phyloP scores from a whole-genome alignment of 1,284 basidiomycete genomes.

The Leccinum pseudoinsigne region DNA sequence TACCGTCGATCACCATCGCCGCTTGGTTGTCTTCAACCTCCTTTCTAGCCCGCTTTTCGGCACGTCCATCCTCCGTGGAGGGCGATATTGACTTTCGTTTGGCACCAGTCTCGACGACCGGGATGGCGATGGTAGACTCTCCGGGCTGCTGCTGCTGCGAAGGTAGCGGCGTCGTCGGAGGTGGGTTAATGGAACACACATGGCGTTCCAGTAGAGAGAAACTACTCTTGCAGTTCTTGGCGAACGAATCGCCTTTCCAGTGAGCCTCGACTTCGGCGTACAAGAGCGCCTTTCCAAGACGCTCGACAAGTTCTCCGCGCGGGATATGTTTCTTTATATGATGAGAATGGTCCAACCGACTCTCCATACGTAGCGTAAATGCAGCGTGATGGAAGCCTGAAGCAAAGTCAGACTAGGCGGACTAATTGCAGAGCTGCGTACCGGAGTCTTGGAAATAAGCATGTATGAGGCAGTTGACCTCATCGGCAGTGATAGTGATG shows the following conservation, averaged over 20 bases:
- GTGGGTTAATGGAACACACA: conserved; percentile 54
- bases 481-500: conserved; percentile 73
- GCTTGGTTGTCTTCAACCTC: conserved; percentile 38
- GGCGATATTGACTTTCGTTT: conserved; percentile 54
- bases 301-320: conserved; percentile 79
- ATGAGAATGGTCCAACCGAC: conserved; percentile 63
- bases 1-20: conserved; percentile 39
- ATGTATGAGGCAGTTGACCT: conserved; percentile 82
- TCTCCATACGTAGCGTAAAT: conserved; percentile 72
- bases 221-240: conserved; percentile 58
- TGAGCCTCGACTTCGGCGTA: conserved; percentile 85
- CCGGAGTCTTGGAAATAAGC: conserved; percentile 82
- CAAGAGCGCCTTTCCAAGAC: conserved; percentile 77
- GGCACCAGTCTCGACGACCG: conserved; percentile 16
- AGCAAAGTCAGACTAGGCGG: conserved; percentile 8
- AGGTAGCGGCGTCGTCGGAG: conserved; percentile 25
- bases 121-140: conserved; percentile 14
- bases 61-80: conserved; percentile 42
- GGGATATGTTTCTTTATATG: conserved; percentile 70
- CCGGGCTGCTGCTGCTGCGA: conserved; percentile 20
- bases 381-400: conserved; percentile 75
- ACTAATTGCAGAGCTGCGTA: conserved; percentile 27
- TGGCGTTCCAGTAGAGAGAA: conserved; percentile 76
- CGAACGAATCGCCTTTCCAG: conserved; percentile 61
- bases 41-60: conserved; percentile 52